Base-by-base conservation (phyloP, 148 eudicot species). In the Heliosperma pusillum region DNA sequence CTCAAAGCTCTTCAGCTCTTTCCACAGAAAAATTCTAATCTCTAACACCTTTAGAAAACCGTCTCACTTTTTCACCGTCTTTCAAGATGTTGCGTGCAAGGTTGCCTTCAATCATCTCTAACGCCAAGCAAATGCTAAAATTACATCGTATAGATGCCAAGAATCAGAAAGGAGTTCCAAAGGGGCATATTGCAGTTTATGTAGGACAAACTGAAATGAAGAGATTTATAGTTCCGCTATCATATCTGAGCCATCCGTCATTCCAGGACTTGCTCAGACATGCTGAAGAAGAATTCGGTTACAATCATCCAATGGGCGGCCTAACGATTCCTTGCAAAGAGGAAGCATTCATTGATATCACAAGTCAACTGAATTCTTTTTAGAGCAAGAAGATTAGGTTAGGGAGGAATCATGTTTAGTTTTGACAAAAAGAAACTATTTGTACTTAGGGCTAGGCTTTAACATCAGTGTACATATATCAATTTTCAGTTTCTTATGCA, bases 271-370 rank as follows among this genome's bases (percentile, higher is more conserved):
- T 89, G 69, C 80, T 89, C 24, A 62, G 30, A 60, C 81, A 74
- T 7, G 83, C 82, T 9, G 93, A 87, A 72, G 87, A 89, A 76
- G 90, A 89, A 66, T 89, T 82, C 33, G 89, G 90, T 45, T 89
- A 82, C 57, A 58, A 63, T 69, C 87, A 87, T 77, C 86, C 93
- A 6, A 78, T 77, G 74, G 93, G 90, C 3, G 86, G 93, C 19
- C 85, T 87, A 59, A 87, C 89, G 5, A 85, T 87, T 70, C 90
- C 93, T 5, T 87, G 89, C 73, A 67, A 72, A 13, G 87, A 82
- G 72, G 87, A 89, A 59, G 72, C 71, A 17, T 86, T 87, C 83
- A 72, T 77, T 52, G 77, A 76, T 63, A 66, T 84, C 20, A 84
- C 74, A 20, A 76, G 81, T 65, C 82, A 17, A 73, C 66, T 70